Base-by-base conservation (phyloP, 2,329 filamentous ascomycete species). In the Aulographum hederae region DNA sequence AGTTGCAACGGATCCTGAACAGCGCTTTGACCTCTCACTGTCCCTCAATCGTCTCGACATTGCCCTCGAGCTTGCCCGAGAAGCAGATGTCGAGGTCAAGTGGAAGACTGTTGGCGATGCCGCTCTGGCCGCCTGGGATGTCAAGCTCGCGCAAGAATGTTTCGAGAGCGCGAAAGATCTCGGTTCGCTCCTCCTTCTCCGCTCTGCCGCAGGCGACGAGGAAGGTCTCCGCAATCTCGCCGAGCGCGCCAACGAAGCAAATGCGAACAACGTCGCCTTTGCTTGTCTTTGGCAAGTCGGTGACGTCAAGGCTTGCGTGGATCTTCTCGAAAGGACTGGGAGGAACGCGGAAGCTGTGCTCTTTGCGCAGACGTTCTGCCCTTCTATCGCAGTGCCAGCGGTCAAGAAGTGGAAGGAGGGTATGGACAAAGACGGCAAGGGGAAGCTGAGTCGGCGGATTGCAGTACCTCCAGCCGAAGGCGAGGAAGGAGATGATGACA, bases 31-130 rank as follows among this genome's bases (percentile, higher is more conserved):
- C 37, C 69, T 98, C 15, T 78, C 89, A 0, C 64, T 98, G 19
- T 68, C 73, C 3, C 65, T 98, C 27, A 81, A 77, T 44, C 78
- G 89, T 39, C 69, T 95, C 11, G 69, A 85, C 26, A 79, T 86
- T 46, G 86, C 86, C 1, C 67, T 93, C 3, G 74, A 84, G 37
- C 72, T 95, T 31, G 86, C 89, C 5, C 69, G 74, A 26, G 66
- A 78, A 51, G 78, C 82, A 8, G 78, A 94, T 40, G 79, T 74
- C 2, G 89, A 95, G 52, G 86, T 95, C 58, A 93, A 93, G 58
- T 98, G 89, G 89, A 95, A 95, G 67, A 85, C 73, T 3, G 81
- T 98, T 4, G 89, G 89, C 37, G 89, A 98, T 44, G 79, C 85
- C 1, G 89, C 89, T 2, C 67, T 98, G 26, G 60, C 73, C 6